Evolutionary conservation across 2,329 filamentous ascomycete species (phyloP).

Genomic region (Calonectria hawksworthii): DNA sequence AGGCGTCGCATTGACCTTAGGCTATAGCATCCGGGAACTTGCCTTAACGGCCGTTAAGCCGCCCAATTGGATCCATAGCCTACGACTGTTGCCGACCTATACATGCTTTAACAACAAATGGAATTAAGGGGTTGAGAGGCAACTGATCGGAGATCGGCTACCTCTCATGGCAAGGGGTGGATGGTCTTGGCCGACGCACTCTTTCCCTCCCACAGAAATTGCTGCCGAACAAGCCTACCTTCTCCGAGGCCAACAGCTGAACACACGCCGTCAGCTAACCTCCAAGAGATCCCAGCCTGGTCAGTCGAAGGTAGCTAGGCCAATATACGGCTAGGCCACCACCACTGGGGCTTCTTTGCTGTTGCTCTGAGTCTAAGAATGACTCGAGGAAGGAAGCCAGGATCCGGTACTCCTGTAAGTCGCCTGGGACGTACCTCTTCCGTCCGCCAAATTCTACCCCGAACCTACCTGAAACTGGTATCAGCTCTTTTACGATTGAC

Average conservation of each 20-base stretch:
- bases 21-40: neutral
- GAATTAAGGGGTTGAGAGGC: neutral
- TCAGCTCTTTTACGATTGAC: slow-evolving; percentile 36
- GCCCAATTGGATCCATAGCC: neutral
- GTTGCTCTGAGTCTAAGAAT: slow-evolving; percentile 29
- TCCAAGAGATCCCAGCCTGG: neutral
- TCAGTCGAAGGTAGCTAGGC: neutral
- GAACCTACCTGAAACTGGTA: slow-evolving; percentile 34
- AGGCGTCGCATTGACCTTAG: neutral
- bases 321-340: neutral
- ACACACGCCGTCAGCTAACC: neutral
- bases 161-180: neutral
- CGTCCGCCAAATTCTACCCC: slow-evolving; percentile 19
- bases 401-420: slow-evolving; percentile 35
- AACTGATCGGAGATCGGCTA: neutral
- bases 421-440: neutral
- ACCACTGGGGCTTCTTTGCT: neutral
- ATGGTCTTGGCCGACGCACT: neutral
- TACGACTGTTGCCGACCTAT: neutral
- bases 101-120: neutral
- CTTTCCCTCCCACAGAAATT: neutral
- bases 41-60: neutral
- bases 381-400: slow-evolving; percentile 39
- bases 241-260: neutral
- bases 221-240: neutral